A percentile compares a stretch with the other conserved stretches of the same genome.
phyloP scores from a whole-genome alignment of 805 yeast genomes.

The Lipomyces sp. region DNA sequence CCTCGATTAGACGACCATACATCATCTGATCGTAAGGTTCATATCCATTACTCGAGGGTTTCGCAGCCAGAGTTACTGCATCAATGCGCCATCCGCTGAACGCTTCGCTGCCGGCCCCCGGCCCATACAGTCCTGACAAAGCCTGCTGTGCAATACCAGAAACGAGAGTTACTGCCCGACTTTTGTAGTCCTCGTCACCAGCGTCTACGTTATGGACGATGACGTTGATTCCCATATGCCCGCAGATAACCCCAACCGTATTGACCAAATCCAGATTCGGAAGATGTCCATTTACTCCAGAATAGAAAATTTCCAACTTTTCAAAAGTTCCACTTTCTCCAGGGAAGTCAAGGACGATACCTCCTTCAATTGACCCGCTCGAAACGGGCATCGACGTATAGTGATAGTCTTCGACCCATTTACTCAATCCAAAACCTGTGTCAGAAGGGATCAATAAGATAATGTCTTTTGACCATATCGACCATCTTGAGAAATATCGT shows the following conservation, averaged over 20 bases:
- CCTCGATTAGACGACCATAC: constrained; percentile 88
- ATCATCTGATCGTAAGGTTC: constrained; percentile 76
- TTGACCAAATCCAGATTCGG: constrained; percentile 92
- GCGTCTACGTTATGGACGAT: constrained; percentile 59
- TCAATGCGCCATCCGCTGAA: constrained; percentile 97
- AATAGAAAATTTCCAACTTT: constrained; percentile 73
- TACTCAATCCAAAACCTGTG: constrained; percentile 66
- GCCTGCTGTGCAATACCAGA: constrained; percentile 73
- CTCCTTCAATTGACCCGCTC: constrained; percentile 93
- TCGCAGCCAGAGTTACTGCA: constrained; percentile 77
- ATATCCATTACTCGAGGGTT: constrained; percentile 9
- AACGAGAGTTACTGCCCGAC: constrained; percentile 61
- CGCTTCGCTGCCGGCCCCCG: constrained; percentile 78
- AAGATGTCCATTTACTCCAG: constrained; percentile 92
- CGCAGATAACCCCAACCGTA: constrained; percentile 71
- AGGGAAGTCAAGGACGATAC: constrained; percentile 80
- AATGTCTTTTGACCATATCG: constrained; percentile 94
- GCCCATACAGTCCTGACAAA: constrained; percentile 64
- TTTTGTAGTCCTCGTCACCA: constrained; percentile 51
- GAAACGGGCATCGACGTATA: constrained; percentile 67
- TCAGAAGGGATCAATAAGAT: constrained; percentile 82
- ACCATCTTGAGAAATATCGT: constrained; percentile 79
- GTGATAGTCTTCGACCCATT: constrained; percentile 96
- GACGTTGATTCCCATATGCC: constrained; percentile 75
- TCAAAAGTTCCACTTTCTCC: constrained; percentile 69